phyloP scores from a whole-genome alignment of 805 yeast genomes.

The Metschnikowia koreensis region DNA sequence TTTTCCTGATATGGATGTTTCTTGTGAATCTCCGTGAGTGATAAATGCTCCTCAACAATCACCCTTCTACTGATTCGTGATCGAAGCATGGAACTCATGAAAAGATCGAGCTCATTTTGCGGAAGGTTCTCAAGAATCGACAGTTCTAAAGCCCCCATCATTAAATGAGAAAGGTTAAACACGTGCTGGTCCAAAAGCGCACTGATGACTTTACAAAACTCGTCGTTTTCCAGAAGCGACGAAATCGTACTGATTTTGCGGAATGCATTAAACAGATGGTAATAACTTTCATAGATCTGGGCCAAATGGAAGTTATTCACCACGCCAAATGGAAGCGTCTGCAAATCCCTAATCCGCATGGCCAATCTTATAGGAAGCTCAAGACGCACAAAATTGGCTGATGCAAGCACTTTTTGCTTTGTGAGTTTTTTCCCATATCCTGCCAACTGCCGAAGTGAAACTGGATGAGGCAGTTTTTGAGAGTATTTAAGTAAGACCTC shows the following conservation, averaged over 20 bases:
- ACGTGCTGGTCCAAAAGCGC: conserved; percentile 75
- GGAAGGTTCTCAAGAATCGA: conserved; percentile 59
- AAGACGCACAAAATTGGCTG: conserved; percentile 85
- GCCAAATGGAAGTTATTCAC: conserved; percentile 83
- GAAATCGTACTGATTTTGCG: conserved; percentile 68
- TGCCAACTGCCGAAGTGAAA: conserved; percentile 84
- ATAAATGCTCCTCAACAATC: conserved; percentile 86
- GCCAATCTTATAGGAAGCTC: conserved; percentile 86
- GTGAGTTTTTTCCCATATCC: conserved; percentile 81
- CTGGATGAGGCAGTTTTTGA: conserved; percentile 76
- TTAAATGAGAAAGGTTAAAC: conserved; percentile 77
- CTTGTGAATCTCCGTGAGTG: conserved; percentile 65
- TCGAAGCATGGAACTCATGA: conserved; percentile 74
- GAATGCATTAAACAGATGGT: conserved; percentile 82
- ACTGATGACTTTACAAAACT: conserved; percentile 63
- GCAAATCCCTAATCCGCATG: conserved; percentile 74
- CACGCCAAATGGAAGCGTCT: conserved; percentile 76
- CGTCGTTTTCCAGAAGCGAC: conserved; percentile 70
- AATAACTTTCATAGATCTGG: conserved; percentile 85
- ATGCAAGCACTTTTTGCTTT: conserved; percentile 69
- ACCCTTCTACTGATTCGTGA: conserved; percentile 88
- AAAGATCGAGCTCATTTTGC: conserved; percentile 60
- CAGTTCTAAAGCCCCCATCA: conserved; percentile 90
- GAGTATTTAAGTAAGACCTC: conserved; percentile 63
- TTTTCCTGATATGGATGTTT: conserved; percentile 45